Conservation (phyloP, 768 basidiomycete species). For the Naganishia onofrii region DNA sequence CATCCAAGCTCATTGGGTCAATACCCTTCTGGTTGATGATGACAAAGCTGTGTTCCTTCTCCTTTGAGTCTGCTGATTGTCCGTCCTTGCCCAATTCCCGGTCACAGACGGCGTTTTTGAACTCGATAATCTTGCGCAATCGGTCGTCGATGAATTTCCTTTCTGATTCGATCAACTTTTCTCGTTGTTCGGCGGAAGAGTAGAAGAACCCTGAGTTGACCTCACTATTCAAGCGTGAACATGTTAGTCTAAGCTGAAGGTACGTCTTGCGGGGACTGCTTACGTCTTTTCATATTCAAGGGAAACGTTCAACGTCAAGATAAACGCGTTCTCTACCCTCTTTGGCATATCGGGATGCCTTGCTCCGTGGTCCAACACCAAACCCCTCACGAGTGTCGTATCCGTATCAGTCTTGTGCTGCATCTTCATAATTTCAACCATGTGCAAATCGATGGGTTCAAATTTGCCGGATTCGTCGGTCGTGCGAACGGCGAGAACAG, state of each 20-base stretch:
- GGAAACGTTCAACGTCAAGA: slow-evolving; percentile 93
- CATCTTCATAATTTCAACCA: slow-evolving; percentile 99
- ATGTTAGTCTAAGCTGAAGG: not conserved
- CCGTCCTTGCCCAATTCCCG: slow-evolving; percentile 61
- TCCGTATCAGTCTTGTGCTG: slow-evolving; percentile 97
- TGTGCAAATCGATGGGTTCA: slow-evolving; percentile 94
- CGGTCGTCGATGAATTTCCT: slow-evolving; percentile 89
- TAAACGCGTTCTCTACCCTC: slow-evolving; percentile 90
- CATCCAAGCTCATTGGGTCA: slow-evolving; percentile 91
- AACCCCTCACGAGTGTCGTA: slow-evolving; percentile 88
- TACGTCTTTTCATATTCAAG: slow-evolving; percentile 99
- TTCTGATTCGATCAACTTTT: slow-evolving; percentile 97
- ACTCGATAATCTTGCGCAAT: slow-evolving; percentile 90
- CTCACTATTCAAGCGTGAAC: slow-evolving; percentile 61
- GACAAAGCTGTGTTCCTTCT: slow-evolving; percentile 73
- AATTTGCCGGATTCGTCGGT: slow-evolving; percentile 56
- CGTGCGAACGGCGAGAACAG: slow-evolving; percentile 75
- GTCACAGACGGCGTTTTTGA: slow-evolving; percentile 95
- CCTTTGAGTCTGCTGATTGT: slow-evolving; percentile 35
- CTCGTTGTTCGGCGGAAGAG: slow-evolving; percentile 94
- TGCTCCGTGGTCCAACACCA: slow-evolving; percentile 95
- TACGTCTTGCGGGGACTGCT: slow-evolving; percentile 50
- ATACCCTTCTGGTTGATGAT: slow-evolving; percentile 99
- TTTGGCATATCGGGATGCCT: slow-evolving; percentile 99
- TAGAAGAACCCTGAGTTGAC: slow-evolving; percentile 99